A percentile compares a stretch with the other conserved stretches of the same genome.
Evolutionary conservation across 2,329 filamentous ascomycete genomes (phyloP).

Genomic region (Blumeria graminis): DNA sequence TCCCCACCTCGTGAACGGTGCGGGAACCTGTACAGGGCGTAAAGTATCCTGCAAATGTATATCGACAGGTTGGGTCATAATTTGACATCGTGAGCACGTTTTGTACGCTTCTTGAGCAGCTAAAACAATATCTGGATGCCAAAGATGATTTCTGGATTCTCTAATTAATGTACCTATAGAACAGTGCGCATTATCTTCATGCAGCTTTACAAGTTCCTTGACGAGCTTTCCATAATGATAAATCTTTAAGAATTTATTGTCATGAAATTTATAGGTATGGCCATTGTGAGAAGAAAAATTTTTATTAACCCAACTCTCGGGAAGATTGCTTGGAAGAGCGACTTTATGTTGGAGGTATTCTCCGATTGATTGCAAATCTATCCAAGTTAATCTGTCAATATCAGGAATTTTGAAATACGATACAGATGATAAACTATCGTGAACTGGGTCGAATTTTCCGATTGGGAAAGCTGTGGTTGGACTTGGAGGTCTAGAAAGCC

Average conservation of each 20-base stretch:
- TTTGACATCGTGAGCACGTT: not conserved
- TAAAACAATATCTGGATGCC: not conserved
- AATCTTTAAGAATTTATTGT: not conserved
- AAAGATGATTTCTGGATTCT: not conserved
- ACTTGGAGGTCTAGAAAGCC: not conserved
- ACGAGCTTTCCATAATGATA: not conserved
- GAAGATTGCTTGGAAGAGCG: not conserved
- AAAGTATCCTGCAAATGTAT: not conserved
- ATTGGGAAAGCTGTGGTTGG: not conserved
- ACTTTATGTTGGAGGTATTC: not conserved
- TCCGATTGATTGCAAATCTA: constrained; percentile 1
- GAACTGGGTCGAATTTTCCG: not conserved
- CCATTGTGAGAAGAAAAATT: not conserved
- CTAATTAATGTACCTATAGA: not conserved
- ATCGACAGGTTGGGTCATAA: not conserved
- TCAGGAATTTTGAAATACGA: not conserved
- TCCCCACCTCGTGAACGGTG: not conserved
- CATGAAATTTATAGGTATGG: not conserved
- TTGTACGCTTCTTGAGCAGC: not conserved
- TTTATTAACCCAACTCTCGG: not conserved
- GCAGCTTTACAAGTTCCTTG: not conserved
- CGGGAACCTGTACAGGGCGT: not conserved
- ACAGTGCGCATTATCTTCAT: not conserved
- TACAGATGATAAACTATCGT: not conserved
- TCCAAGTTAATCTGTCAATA: not conserved